Percentiles rank a stretch among this genome's conserved stretches.
These are phyloP conservation scores for Aspergillus eucalypticola DNA, from an alignment of 2,329 filamentous ascomycete species.

Conservation along the genomic window DNA sequence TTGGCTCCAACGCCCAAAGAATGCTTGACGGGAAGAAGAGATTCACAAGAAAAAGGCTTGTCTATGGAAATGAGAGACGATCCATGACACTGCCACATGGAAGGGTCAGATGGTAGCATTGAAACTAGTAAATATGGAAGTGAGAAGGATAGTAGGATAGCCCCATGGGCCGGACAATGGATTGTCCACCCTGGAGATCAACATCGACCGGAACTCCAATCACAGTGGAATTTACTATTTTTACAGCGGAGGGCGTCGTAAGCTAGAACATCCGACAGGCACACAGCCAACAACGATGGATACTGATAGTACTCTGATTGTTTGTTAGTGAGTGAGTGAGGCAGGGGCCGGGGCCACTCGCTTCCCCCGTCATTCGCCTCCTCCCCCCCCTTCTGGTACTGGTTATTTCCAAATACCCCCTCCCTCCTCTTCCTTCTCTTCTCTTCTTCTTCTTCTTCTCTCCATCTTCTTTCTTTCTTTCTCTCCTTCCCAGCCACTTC, in stretches of 20 bases:
- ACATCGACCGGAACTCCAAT: neutral
- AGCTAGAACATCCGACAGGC: neutral
- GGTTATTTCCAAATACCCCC: constrained; percentile 4
- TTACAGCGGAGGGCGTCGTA: constrained; percentile 8
- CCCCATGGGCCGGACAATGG: neutral
- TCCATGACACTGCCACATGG: neutral
- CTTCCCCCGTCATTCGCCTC: constrained; percentile 4
- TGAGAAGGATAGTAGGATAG: neutral
- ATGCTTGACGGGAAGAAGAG: neutral
- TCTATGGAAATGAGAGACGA: neutral
- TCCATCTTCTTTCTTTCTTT: constrained; percentile 12
- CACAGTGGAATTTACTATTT: constrained; percentile 4
- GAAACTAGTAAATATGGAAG: neutral
- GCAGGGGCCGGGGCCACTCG: neutral
- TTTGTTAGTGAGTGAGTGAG: no score
- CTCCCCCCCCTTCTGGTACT: neutral
- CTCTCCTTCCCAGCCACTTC: constrained; percentile 6
- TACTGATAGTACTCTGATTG: no score
- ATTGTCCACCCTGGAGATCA: neutral
- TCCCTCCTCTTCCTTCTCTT: constrained; percentile 14
- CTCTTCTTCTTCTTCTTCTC: constrained; percentile 12
- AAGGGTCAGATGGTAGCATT: neutral
- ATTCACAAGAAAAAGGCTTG: neutral
- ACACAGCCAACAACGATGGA: no score
- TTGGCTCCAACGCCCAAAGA: neutral